Base-by-base conservation (phyloP, 1,284 basidiomycete genomes). In the Phenoliferia sp. region DNA sequence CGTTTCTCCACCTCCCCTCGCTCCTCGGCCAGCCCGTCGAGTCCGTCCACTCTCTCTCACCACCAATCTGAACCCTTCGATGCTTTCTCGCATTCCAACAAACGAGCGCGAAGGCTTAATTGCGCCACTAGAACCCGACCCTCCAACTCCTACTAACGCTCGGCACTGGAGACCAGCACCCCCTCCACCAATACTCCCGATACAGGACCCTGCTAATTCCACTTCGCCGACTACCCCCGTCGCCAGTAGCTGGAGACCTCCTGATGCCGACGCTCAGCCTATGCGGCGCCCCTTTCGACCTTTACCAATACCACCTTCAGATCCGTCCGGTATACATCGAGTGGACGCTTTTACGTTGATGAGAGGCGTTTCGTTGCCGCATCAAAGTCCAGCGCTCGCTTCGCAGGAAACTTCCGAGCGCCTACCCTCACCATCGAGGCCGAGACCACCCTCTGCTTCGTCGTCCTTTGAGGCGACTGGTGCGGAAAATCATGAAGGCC, bases 251-350 rank as follows among this genome's bases (percentile, higher is more conserved):
- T 44, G 12, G 12, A n/a, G n/a, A n/a, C 48, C 22, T 26, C 9
- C 28, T 19, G 48, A n/a, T 26, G 48, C 48, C 54, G 10, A 5
- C 26, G 33, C 28, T 9, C 54, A 31, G 22, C 12, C 33, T 31
- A 17, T 16, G 7, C 32, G 17, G 31, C 32, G 57, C 12, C 32
- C 48, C 48, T 7, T 19, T 54, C 29, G 55, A 12, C 55, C 55
- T 6, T 28, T 71, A 0, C 70, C 70, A 1, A 33, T 62, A 26
- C 35, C 39, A n/a, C 52, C 60, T 34, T 22, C 29, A n/a, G 19
- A 32, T 52, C 22, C 61, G 7, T 19, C 52, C 26, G 34, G 28
- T 26, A 19, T 35, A 26, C 22, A 52, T 19, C 48, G 48, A 19
- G 59, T 48, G 17, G 59, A 60, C 19, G 59, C 59, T 1, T 60